phyloP scores from a whole-genome alignment of 441 rosid genomes.

The Lepidium campestre region DNA sequence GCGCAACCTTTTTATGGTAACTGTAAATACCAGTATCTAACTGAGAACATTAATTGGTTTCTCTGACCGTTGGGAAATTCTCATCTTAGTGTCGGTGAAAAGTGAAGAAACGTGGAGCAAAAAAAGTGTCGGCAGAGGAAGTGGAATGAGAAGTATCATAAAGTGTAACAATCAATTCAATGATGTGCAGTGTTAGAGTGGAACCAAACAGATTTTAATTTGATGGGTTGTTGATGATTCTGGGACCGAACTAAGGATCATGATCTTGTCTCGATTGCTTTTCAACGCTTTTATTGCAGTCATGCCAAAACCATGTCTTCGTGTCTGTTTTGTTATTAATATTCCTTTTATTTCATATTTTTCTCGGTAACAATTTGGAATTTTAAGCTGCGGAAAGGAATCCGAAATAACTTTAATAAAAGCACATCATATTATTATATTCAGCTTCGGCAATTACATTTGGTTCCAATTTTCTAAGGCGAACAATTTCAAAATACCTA shows the following conservation, averaged over 20 bases:
- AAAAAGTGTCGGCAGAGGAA: slow-evolving; percentile 26
- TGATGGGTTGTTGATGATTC: slow-evolving; percentile 19
- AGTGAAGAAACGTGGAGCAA: slow-evolving; percentile 16
- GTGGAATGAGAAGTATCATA: slow-evolving; percentile 10
- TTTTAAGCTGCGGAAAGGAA: neutral
- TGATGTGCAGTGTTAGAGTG: slow-evolving; percentile 16
- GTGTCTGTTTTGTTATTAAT: neutral
- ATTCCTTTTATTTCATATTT: neutral
- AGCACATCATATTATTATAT: neutral
- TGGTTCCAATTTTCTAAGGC: neutral
- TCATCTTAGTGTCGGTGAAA: slow-evolving; percentile 21
- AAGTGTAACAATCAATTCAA: neutral
- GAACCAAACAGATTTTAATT: slow-evolving; percentile 19
- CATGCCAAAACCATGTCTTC: neutral
- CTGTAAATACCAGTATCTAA: slow-evolving; percentile 14
- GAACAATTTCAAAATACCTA: neutral
- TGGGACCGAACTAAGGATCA: slow-evolving; percentile 27
- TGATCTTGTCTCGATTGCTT: slow-evolving; percentile 23
- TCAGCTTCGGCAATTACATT: neutral
- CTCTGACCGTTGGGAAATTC: neutral
- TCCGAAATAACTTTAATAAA: neutral
- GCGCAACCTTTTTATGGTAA: neutral
- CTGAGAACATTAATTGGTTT: too few species aligned
- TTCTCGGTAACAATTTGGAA: neutral
- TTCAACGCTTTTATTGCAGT: neutral